phyloP scores from a whole-genome alignment of 1,284 basidiomycete species.

The Erythrobasidium hasegawianum region DNA sequence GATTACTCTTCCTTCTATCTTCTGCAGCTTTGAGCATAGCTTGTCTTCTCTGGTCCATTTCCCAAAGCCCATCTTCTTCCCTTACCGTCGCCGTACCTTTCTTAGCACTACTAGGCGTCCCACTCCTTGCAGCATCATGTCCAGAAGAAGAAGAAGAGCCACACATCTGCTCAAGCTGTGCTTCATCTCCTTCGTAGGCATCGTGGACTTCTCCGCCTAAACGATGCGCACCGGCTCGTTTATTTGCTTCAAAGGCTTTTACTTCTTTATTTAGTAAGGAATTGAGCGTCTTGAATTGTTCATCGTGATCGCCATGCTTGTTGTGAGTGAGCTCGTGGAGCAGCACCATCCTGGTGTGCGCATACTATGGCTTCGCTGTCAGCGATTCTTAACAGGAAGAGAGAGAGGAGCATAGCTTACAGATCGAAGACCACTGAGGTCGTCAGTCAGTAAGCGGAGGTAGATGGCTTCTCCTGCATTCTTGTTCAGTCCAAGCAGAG shows the following conservation, averaged over 20 bases:
- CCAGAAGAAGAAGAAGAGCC: no score
- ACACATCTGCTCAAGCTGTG: slow-evolving; percentile 28
- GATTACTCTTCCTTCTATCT: slow-evolving; percentile 13
- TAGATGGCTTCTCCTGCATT: slow-evolving; percentile 54
- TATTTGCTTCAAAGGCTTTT: slow-evolving; percentile 58
- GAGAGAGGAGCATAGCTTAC: no score
- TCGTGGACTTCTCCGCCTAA: slow-evolving; percentile 25
- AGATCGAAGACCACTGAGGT: slow-evolving; percentile 28
- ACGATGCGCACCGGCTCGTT: slow-evolving; percentile 28
- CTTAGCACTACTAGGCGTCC: slow-evolving; percentile 9
- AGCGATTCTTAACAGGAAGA: no score
- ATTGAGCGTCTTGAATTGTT: slow-evolving; percentile 68
- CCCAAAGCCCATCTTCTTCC: slow-evolving; percentile 28
- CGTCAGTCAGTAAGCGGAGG: slow-evolving; percentile 40
- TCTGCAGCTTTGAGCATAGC: slow-evolving; percentile 31
- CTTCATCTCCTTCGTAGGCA: slow-evolving; percentile 30
- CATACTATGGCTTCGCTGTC: no score
- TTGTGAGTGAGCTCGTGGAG: slow-evolving; percentile 75
- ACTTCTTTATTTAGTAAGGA: slow-evolving; percentile 70
- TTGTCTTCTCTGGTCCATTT: slow-evolving; percentile 20
- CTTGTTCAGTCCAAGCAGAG: slow-evolving; percentile 66
- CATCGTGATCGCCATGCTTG: slow-evolving; percentile 65
- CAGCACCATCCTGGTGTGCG: slow-evolving; percentile 62
- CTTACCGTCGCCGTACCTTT: slow-evolving; percentile 12
- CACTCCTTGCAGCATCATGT: not conserved